Base-by-base conservation (phyloP, 495 filamentous ascomycete genomes). In the Aspergillus diversus region DNA sequence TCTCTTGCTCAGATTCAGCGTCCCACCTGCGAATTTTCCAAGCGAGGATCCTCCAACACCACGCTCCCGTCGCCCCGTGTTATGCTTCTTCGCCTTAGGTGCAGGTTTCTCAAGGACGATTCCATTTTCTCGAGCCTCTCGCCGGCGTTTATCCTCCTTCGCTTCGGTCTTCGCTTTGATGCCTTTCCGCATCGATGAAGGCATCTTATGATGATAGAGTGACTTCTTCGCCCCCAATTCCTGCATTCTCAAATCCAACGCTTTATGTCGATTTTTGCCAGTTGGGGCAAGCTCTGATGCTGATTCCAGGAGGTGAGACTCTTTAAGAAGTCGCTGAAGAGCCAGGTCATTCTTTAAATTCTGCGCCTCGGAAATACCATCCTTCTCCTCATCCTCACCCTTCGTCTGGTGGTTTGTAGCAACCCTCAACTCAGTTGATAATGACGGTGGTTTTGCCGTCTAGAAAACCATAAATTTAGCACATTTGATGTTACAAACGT, bases 291-390 rank as follows among this genome's bases (percentile, higher is more conserved):
- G 86, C n/a, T 84, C 82, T 9, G 79, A 79, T 3, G 86, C 81
- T 0, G 81, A 75, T 15, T 93, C 89, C 57, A 99, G 87, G 39
- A 99, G 88, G 75, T 97, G 94, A 1, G 94, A 97, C 80, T 99
- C 95, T 61, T 87, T 81, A 11, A 99, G 86, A 11, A 99, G 84
- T 15, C 92, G 86, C 69, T 97, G 93, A 17, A 99, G 84, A 9
- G 90, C 93, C 27, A 98, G 85, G 68, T 99, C 95, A 71, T 97
- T 95, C 75, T 94, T 94, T 3, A 97, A 79, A 63, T 91, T 90
- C 13, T 77, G 73, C 7, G 82, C 78, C 68, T 91, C 89, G 3
- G 76, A 74, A 12, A 73, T 69, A 43, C 82, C 79, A 61, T 84
- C 81, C 27, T 27, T 27, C 21, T 79, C 78, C 39, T 83, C 76